Evolutionary conservation across 768 basidiomycete genomes (phyloP).

Genomic region (Panaeolus cyanescens): DNA sequence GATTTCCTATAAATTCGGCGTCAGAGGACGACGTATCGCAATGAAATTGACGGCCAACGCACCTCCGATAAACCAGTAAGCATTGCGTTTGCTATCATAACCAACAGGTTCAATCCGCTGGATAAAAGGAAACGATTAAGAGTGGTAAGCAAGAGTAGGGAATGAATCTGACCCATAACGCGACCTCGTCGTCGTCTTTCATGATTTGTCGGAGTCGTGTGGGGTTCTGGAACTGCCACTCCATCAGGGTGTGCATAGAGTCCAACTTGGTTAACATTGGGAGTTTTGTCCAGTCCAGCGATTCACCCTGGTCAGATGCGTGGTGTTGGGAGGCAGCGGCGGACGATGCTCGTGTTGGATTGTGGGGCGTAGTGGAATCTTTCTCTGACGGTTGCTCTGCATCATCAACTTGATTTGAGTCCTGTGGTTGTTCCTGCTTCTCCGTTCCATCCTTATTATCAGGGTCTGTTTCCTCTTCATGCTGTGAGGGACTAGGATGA

Average conservation of each 20-base stretch:
- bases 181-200: constrained; percentile 78
- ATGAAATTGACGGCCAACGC: constrained; percentile 21
- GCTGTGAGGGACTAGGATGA: background rate
- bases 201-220: constrained; percentile 67
- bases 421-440: constrained; percentile 8
- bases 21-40: constrained; percentile 1
- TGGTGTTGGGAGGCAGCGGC: constrained; percentile 9
- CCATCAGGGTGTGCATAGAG: constrained; percentile 68
- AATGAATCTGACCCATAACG: constrained; percentile 64
- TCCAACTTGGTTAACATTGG: constrained; percentile 75
- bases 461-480: constrained; percentile 8
- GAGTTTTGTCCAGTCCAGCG: constrained; percentile 71
- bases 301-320: constrained; percentile 30
- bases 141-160: constrained; percentile 6
- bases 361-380: background rate
- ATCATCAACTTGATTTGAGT: background rate
- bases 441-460: constrained; percentile 7
- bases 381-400: background rate
- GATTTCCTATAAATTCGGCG: constrained; percentile 54
- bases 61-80: constrained; percentile 88
- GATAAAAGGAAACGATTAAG: constrained; percentile 5
- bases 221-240: constrained; percentile 89
- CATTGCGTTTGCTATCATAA: constrained; percentile 75
- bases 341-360: background rate
- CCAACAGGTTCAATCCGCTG: constrained; percentile 88